These are phyloP conservation scores for Skeletonema menzelii DNA, from an alignment of 108 stramenopile species.

Conservation along the genomic window DNA sequence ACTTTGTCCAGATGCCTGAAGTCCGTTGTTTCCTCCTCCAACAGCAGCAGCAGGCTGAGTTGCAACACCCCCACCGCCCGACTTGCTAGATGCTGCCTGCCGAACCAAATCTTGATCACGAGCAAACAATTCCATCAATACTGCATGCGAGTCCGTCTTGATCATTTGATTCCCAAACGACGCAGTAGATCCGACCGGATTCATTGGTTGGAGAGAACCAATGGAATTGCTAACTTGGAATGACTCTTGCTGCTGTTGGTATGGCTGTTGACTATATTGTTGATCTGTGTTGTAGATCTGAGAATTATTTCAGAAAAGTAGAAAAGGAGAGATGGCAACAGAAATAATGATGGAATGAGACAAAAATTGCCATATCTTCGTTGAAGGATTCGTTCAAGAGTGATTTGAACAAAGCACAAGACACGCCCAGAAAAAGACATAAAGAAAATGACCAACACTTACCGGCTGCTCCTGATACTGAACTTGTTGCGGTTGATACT, in stretches of 20 bases:
- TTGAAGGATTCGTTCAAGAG: background rate
- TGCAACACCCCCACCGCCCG: background rate
- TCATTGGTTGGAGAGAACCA: conserved; percentile 42
- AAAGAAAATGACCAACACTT: background rate
- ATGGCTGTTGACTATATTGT: conserved; percentile 20
- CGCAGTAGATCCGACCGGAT: conserved; percentile 7
- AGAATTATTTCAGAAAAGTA: conserved; percentile 30
- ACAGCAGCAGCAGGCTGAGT: conserved; percentile 13
- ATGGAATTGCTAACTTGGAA: conserved; percentile 44
- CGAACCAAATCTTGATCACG: conserved; percentile 90
- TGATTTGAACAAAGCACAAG: background rate
- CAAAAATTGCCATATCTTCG: background rate
- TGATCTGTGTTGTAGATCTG: conserved; percentile 27
- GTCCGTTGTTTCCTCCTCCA: background rate
- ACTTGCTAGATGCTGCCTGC: conserved; percentile 54
- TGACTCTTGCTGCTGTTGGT: conserved; percentile 7
- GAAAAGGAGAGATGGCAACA: background rate
- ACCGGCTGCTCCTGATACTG: conserved; percentile 1
- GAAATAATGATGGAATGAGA: background rate
- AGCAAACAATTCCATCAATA: conserved; percentile 91
- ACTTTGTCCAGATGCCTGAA: conserved; percentile 26
- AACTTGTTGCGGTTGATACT: conserved; percentile 16
- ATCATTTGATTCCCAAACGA: conserved; percentile 55
- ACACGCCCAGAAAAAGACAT: background rate
- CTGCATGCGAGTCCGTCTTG: conserved; percentile 91